Conservation (phyloP, 2,329 filamentous ascomycete genomes). For the Setomelanomma holmii region DNA sequence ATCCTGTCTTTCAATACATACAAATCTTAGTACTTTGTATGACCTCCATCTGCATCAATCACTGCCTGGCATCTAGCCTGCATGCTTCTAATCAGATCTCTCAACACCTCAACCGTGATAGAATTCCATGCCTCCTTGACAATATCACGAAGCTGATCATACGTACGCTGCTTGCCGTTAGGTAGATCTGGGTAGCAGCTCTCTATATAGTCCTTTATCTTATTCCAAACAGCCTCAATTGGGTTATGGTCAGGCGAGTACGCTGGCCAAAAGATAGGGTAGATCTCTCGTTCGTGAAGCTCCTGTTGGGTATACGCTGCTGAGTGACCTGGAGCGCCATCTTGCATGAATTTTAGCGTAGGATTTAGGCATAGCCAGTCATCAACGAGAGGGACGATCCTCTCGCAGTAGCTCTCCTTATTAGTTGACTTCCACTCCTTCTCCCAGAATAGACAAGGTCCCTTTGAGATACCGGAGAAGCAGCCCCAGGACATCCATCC, state of each 20-base stretch:
- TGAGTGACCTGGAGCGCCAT: conserved; percentile 7
- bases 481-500: conserved; percentile 8
- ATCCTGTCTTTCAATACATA: not conserved
- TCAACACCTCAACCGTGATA: not conserved
- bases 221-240: conserved; percentile 12
- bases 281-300: not conserved
- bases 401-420: conserved; percentile 23
- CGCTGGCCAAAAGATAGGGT: conserved; percentile 8
- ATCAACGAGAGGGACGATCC: conserved; percentile 12
- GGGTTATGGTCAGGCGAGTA: conserved; percentile 12
- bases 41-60: not conserved
- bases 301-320: conserved; percentile 1
- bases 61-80: not conserved
- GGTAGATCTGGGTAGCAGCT: conserved; percentile 4
- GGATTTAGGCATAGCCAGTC: conserved; percentile 12
- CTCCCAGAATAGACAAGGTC: conserved; percentile 39
- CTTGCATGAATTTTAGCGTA: conserved; percentile 12
- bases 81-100: not conserved
- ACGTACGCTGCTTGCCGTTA: conserved; percentile 4
- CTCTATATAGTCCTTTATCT: conserved; percentile 14
- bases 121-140: not conserved
- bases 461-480: conserved; percentile 32
- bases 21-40: not conserved
- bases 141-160: conserved; percentile 3
- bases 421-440: conserved; percentile 41